phyloP scores from a whole-genome alignment of 75 land plant genomes.

The Cunninghamia lanceolata region DNA sequence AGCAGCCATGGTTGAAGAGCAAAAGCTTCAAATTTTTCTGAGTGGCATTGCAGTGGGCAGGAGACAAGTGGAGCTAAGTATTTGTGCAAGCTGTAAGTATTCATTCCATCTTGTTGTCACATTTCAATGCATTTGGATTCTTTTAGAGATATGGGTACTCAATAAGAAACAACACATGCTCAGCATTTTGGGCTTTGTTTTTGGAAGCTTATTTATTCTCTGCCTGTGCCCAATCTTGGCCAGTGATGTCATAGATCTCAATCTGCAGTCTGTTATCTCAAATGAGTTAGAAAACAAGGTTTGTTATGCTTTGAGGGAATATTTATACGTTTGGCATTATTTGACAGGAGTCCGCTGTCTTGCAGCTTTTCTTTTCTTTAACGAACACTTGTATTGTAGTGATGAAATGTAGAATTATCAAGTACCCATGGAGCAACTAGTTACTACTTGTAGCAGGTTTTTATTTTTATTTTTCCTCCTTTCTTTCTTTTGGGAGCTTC shows the following conservation, averaged over 20 bases:
- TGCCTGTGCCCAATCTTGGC: not conserved
- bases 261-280: not conserved
- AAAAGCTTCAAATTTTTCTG: not conserved
- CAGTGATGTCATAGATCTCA: not conserved
- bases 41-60: not conserved
- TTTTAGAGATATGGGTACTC: not conserved
- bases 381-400: slow-evolving; percentile 1
- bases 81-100: not conserved
- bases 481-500: not conserved
- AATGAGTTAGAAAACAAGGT: slow-evolving; percentile 5
- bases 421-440: not conserved
- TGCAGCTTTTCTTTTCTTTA: not conserved
- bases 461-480: not conserved
- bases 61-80: not conserved
- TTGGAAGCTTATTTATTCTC: not conserved
- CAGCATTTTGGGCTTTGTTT: not conserved
- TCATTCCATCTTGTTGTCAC: not conserved
- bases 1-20: not conserved
- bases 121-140: not conserved
- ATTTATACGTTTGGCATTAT: not conserved
- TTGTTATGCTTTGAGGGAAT: not conserved
- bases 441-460: not conserved
- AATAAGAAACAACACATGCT: not conserved
- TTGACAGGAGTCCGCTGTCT: not conserved
- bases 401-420: not conserved